Base-by-base conservation (phyloP, 495 filamentous ascomycete species). In the Penicillium pulvis region DNA sequence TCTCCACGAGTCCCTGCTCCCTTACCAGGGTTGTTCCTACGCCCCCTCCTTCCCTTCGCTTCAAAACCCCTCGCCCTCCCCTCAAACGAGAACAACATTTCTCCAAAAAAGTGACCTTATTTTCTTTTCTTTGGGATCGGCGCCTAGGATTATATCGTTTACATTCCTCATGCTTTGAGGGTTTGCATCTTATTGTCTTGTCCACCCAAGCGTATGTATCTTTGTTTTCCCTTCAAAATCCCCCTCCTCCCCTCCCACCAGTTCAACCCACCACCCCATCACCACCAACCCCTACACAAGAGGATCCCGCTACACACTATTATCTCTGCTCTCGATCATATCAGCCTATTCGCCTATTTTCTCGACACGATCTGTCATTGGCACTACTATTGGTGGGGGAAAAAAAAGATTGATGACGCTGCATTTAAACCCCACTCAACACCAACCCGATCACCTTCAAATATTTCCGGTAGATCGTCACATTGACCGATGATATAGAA, bases 141-240 rank as follows among this genome's bases (percentile, higher is more conserved):
- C 65, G 54, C 57, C 64, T 57, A 58, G 56, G 63, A 58, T 64
- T 52, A 46, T 64, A 60, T 60, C 62, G 56, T 65, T 57, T 59
- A 62, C 51, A 51, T 63, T 51, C 65, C 67, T 69, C 71, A 75
- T 75, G 74, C 69, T 73, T 58, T 75, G 74, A 76, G 72, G 67
- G 62, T 69, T 67, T 69, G 63, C 59, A 69, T 67, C 51, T 60
- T 65, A 46, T 68, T 59, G 61, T 72, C 63, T 67, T 70, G 67
- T 75, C 71, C 69, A 73, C 73, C 71, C 67, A 72, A 71, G 65
- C 69, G 74, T 77, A 77, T 62, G 72, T 75, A 42, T 48, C 31
- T 42, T 51, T 51, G 26, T 33, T 65, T 57, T 55, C 58, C 51
- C 44, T 55, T 58, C 51, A 53, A 51, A 57, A 49, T 53, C 58